Conservation (phyloP, 2,329 filamentous ascomycete genomes). For the Cryoendolithus antarcticus region DNA sequence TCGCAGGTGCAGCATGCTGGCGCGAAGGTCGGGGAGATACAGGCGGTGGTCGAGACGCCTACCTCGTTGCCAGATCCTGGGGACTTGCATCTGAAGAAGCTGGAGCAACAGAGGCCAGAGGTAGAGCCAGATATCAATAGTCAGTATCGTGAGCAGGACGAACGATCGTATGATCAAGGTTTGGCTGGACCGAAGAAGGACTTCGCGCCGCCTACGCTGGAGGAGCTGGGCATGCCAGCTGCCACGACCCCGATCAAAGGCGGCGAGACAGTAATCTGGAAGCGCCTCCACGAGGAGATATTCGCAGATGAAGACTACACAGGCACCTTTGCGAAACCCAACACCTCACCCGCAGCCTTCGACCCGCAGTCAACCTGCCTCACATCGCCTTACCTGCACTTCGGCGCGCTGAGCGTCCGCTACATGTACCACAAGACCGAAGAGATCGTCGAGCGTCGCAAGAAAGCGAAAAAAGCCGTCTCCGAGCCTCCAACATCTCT, state of each 20-base stretch:
- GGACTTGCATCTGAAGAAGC: conserved; percentile 42
- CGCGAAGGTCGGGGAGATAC: conserved; percentile 49
- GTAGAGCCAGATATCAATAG: conserved; percentile 49
- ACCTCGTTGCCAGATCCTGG: conserved; percentile 51
- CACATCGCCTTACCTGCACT: conserved; percentile 62
- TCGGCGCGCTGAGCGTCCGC: conserved; percentile 57
- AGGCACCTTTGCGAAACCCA: conserved; percentile 64
- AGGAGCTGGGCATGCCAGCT: conserved; percentile 54
- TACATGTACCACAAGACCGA: conserved; percentile 62
- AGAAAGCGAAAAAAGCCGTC: conserved; percentile 39
- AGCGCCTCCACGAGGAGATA: conserved; percentile 42
- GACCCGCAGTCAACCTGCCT: conserved; percentile 61
- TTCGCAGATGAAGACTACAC: conserved; percentile 53
- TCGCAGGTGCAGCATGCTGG: conserved; percentile 51
- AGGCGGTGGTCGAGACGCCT: conserved; percentile 49
- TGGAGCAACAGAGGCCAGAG: conserved; percentile 44
- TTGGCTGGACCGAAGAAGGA: conserved; percentile 56
- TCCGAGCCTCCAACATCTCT: conserved; percentile 53
- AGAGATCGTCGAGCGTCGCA: conserved; percentile 47
- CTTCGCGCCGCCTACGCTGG: conserved; percentile 58
- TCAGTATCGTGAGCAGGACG: conserved; percentile 39
- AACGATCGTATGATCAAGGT: conserved; percentile 43
- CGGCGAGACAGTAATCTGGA: conserved; percentile 55
- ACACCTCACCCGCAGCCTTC: conserved; percentile 62
- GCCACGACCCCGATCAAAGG: conserved; percentile 57